Evolutionary conservation across 1,139 yeast species (phyloP).

Genomic region (Lodderomyces margitis): DNA sequence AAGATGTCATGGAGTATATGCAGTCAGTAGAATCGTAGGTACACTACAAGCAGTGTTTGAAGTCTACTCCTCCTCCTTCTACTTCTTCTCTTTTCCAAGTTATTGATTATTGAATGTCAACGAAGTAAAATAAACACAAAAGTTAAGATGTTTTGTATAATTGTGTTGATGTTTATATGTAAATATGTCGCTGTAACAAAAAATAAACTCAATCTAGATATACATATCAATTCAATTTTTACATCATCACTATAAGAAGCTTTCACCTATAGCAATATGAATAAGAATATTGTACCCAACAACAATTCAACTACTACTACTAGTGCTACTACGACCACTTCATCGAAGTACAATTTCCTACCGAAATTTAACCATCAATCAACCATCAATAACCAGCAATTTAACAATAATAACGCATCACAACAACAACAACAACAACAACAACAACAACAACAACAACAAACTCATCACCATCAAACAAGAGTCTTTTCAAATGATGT

Average conservation of each 20-base stretch:
- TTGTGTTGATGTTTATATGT: no score
- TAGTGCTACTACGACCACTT: slow-evolving; percentile 8
- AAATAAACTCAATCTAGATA: not conserved
- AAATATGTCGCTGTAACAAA: no score
- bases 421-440: slow-evolving; percentile 1
- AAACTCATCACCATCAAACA: slow-evolving; percentile 6
- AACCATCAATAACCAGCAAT: not conserved
- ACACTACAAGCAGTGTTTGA: no score
- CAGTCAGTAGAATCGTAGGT: no score
- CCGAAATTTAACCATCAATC: slow-evolving; percentile 16
- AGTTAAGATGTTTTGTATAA: no score
- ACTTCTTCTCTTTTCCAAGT: no score
- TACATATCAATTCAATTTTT: not conserved
- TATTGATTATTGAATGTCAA: no score
- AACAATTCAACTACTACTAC: slow-evolving; percentile 8
- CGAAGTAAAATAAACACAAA: no score
- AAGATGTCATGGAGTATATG: no score
- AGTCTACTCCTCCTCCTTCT: no score
- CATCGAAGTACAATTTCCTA: slow-evolving; percentile 18
- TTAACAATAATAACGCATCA: not conserved
- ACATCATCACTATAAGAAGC: not conserved
- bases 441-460: not conserved
- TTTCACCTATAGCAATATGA: not conserved
- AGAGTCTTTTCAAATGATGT: slow-evolving; percentile 10
- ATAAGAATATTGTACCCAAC: slow-evolving; percentile 4